phyloP scores from a whole-genome alignment of 345 rosid species.

The Noccaea bulbosa region DNA sequence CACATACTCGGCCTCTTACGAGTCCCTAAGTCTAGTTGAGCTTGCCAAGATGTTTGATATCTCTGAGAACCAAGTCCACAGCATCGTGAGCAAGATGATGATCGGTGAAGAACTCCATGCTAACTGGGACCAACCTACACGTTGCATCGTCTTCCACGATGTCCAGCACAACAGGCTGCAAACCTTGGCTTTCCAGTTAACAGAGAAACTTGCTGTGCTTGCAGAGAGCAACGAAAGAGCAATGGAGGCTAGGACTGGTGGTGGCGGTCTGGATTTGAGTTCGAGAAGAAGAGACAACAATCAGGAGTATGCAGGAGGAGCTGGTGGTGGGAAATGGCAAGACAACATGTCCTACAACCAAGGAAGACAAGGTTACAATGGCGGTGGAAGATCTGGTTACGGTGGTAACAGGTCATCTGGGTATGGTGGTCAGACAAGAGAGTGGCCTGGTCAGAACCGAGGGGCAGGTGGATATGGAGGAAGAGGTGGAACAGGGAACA shows the following conservation, averaged over 20 bases:
- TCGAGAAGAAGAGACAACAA: slow-evolving; percentile 64
- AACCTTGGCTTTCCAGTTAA: slow-evolving; percentile 76
- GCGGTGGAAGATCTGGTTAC: slow-evolving; percentile 51
- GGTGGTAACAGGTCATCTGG: slow-evolving; percentile 57
- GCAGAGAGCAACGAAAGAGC: slow-evolving; percentile 86
- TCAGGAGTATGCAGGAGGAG: slow-evolving; percentile 57
- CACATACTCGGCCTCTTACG: slow-evolving; percentile 63
- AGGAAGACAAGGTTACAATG: slow-evolving; percentile 61
- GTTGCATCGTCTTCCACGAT: slow-evolving; percentile 72
- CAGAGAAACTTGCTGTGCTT: slow-evolving; percentile 68
- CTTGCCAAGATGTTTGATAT: slow-evolving; percentile 83
- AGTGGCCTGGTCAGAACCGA: slow-evolving; percentile 52
- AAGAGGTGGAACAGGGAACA: slow-evolving; percentile 46
- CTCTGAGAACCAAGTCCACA: slow-evolving; percentile 56
- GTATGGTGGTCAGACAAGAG: slow-evolving; percentile 54
- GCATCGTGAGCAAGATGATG: slow-evolving; percentile 88
- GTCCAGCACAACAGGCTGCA: slow-evolving; percentile 74
- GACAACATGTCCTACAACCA: slow-evolving; percentile 56
- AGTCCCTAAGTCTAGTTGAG: slow-evolving; percentile 66
- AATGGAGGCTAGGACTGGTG: slow-evolving; percentile 67
- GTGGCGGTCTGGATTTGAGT: slow-evolving; percentile 68
- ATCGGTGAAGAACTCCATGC: slow-evolving; percentile 76
- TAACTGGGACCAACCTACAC: slow-evolving; percentile 90
- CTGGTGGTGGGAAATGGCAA: slow-evolving; percentile 69
- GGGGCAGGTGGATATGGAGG: slow-evolving; percentile 59